phyloP scores from a whole-genome alignment of 1,284 basidiomycete genomes.

The Tilletia caries region DNA sequence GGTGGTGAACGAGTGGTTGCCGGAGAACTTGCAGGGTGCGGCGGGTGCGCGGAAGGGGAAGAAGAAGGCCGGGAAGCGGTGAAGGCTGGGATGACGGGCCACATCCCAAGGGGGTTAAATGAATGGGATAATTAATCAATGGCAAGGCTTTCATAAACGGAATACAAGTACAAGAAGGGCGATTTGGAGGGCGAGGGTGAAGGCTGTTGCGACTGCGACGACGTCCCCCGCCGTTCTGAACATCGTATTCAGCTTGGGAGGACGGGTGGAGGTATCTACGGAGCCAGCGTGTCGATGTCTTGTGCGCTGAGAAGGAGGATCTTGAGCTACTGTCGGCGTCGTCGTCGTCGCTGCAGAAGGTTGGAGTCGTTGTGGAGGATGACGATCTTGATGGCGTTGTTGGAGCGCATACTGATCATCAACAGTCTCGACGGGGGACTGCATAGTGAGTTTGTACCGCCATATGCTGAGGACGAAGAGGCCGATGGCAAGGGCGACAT shows the following conservation, averaged over 20 bases:
- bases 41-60: neutral
- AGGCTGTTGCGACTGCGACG: neutral
- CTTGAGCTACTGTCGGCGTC: neutral
- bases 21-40: constrained; percentile 3
- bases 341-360: neutral
- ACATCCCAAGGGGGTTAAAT: no score
- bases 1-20: constrained; percentile 25
- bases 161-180: constrained; percentile 8
- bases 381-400: neutral
- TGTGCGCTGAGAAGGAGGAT: no score
- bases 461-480: neutral
- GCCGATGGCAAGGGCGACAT: neutral
- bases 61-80: constrained; percentile 12
- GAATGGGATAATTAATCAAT: no score
- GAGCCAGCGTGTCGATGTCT: no score
- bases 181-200: constrained; percentile 8
- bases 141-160: neutral
- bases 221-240: constrained; percentile 2
- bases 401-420: neutral
- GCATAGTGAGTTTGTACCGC: constrained; percentile 12
- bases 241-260: neutral
- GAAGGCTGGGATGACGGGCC: no score
- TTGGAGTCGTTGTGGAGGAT: neutral
- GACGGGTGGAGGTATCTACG: no score
- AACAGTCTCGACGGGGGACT: neutral